These are phyloP conservation scores for Globisporangium echinulatum DNA, from an alignment of 352 stramenopile species.

Conservation along the genomic window DNA sequence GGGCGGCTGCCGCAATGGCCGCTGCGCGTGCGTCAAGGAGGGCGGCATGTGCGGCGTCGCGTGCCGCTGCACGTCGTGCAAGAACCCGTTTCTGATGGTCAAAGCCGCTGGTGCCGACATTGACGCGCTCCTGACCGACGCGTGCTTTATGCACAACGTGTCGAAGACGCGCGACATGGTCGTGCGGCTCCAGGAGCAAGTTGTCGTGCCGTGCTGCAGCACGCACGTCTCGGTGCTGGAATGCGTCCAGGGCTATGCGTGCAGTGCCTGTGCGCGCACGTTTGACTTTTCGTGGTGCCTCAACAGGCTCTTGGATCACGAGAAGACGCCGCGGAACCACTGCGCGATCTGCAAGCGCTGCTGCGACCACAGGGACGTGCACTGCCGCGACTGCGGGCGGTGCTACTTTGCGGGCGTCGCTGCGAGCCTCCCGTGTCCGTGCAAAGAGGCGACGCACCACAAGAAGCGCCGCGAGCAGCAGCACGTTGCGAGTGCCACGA, in stretches of 20 bases:
- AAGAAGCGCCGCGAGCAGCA: conserved; percentile 43
- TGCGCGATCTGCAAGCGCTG: conserved; percentile 84
- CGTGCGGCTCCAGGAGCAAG: conserved; percentile 54
- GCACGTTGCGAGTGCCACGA: not conserved
- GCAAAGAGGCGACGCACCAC: conserved; percentile 51
- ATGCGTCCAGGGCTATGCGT: conserved; percentile 71
- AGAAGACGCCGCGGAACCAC: conserved; percentile 73
- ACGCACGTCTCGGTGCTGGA: conserved; percentile 57
- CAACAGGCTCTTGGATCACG: conserved; percentile 71
- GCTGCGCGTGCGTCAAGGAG: conserved; percentile 80
- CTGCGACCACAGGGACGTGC: conserved; percentile 81
- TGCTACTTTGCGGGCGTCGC: conserved; percentile 85
- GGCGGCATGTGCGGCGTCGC: conserved; percentile 67
- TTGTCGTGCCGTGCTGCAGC: conserved; percentile 59
- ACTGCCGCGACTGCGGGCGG: conserved; percentile 74
- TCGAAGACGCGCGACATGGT: conserved; percentile 84
- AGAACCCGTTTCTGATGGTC: conserved; percentile 83
- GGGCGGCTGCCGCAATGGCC: conserved; percentile 71
- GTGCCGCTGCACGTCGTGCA: conserved; percentile 81
- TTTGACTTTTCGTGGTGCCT: conserved; percentile 83
- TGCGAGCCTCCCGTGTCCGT: conserved; percentile 69
- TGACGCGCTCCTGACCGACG: conserved; percentile 61
- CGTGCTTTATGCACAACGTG: conserved; percentile 86
- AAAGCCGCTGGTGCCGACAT: conserved; percentile 71
- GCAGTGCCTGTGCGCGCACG: conserved; percentile 27